Conservation (phyloP, 768 basidiomycete species). For the Tulasnella sp. region DNA sequence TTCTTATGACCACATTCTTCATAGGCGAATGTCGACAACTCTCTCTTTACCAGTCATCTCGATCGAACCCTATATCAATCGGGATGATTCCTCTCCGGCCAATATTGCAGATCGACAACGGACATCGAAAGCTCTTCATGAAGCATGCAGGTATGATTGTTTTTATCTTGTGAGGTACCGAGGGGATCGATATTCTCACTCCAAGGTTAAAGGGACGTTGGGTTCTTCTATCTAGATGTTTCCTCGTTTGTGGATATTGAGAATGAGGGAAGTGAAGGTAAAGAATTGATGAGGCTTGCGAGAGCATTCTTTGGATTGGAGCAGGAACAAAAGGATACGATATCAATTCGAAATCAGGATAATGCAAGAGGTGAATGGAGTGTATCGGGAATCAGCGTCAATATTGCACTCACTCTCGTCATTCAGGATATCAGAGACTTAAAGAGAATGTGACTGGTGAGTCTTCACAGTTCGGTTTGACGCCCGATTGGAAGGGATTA, state of each 20-base stretch:
- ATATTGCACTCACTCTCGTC: background rate
- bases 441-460: slow-evolving; percentile 82
- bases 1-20: no score
- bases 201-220: no score
- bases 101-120: slow-evolving; percentile 2
- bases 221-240: slow-evolving; percentile 82
- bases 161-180: no score
- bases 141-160: no score
- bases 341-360: slow-evolving; percentile 58
- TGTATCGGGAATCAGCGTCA: background rate
- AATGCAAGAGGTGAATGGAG: slow-evolving; percentile 49
- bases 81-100: background rate
- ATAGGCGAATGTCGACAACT: no score
- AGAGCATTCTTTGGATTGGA: slow-evolving; percentile 60
- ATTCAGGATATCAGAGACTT: slow-evolving; percentile 60
- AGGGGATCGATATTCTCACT: no score
- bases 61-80: slow-evolving; percentile 4
- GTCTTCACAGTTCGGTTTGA: slow-evolving; percentile 38
- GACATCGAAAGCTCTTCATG: slow-evolving; percentile 3
- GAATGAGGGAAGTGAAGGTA: no score
- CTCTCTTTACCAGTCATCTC: slow-evolving; percentile 7
- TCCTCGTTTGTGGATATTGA: slow-evolving; percentile 40
- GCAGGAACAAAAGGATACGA: slow-evolving; percentile 62
- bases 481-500: background rate
- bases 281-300: slow-evolving; percentile 51